phyloP scores from a whole-genome alignment of 495 filamentous ascomycete species.

The Choiromyces venosus region DNA sequence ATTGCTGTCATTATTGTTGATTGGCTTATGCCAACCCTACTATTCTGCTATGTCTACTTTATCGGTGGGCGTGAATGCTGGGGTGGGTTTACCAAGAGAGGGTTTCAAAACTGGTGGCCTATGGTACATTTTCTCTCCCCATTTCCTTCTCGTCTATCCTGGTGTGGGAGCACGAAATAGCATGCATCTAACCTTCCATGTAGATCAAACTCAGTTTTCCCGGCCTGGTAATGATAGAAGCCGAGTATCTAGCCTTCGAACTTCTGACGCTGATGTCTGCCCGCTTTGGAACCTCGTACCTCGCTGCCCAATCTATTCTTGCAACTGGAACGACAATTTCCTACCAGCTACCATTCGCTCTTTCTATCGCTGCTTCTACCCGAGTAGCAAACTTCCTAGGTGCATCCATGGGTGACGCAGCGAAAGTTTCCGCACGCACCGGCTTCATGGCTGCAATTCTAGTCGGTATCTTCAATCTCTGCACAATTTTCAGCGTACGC shows the following conservation, averaged over 20 bases:
- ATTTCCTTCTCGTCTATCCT: background rate
- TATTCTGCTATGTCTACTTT: constrained; percentile 71
- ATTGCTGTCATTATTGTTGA: constrained; percentile 78
- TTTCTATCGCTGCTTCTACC: constrained; percentile 59
- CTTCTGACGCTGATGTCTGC: constrained; percentile 67
- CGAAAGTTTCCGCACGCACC: constrained; percentile 57
- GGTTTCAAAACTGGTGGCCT: constrained; percentile 66
- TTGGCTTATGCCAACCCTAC: constrained; percentile 67
- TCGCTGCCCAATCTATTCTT: constrained; percentile 60
- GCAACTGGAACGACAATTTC: constrained; percentile 53
- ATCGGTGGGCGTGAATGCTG: constrained; percentile 75
- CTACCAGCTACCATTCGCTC: constrained; percentile 59
- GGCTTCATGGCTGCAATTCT: constrained; percentile 57
- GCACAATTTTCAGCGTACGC: constrained; percentile 58
- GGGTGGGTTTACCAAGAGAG: constrained; percentile 67
- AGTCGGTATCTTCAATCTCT: constrained; percentile 70
- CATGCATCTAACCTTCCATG: constrained; percentile 51
- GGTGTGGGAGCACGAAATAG: background rate
- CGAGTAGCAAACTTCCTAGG: constrained; percentile 62
- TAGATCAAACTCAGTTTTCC: constrained; percentile 73
- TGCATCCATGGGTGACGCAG: constrained; percentile 63
- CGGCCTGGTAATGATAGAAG: constrained; percentile 86
- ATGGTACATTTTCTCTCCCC: constrained; percentile 25
- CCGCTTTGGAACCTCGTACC: constrained; percentile 61
- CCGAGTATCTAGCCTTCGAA: constrained; percentile 82